Base-by-base conservation (phyloP, 1,284 basidiomycete species). In the Tylopilus sp. region DNA sequence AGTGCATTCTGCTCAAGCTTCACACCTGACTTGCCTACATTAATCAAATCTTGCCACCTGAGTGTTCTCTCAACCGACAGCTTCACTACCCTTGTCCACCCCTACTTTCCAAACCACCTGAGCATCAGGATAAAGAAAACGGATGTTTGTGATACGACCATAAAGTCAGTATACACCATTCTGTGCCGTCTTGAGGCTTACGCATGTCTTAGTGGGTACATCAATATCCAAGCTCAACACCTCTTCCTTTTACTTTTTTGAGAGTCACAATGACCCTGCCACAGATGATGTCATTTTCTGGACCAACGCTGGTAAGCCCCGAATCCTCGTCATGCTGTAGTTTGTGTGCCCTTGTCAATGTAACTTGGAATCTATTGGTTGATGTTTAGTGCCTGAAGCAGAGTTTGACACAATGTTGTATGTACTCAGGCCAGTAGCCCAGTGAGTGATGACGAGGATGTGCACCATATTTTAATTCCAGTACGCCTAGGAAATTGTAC, bases 241-340 rank as follows among this genome's bases (percentile, higher is more conserved):
- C 78, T 94, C n/a, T 39, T 95, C 76, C 41, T 75, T 94, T 82
- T 95, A 93, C 83, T 95, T 94, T 78, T 95, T 95, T 80, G 93
- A 95, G 79, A 91, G 89, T 64, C 83, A 93, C 65, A 86, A 81
- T 67, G 83, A 91, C 69, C 92, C 92, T 3, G 82, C 84, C 39
- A 86, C 81, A 53, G 90, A 92, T 73, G 89, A 90, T 68, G 84
- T 92, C 10, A 84, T 90, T 39, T 84, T 90, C 68, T 91, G 89
- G 89, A 89, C 88, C 6, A 75, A 77, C 16, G 76, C 76, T 35
- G 74, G 74, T 77, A 34, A 87, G n/a, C n/a, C n/a, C n/a, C n/a
- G n/a, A n/a, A n/a, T n/a, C n/a, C n/a, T n/a, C n/a, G n/a, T n/a
- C n/a, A n/a, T n/a, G n/a, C n/a, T n/a, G n/a, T n/a, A n/a, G n/a